Percentiles rank a stretch among this genome's conserved stretches.
phyloP scores from a whole-genome alignment of 768 basidiomycete genomes.

The Leccinum obscurum region DNA sequence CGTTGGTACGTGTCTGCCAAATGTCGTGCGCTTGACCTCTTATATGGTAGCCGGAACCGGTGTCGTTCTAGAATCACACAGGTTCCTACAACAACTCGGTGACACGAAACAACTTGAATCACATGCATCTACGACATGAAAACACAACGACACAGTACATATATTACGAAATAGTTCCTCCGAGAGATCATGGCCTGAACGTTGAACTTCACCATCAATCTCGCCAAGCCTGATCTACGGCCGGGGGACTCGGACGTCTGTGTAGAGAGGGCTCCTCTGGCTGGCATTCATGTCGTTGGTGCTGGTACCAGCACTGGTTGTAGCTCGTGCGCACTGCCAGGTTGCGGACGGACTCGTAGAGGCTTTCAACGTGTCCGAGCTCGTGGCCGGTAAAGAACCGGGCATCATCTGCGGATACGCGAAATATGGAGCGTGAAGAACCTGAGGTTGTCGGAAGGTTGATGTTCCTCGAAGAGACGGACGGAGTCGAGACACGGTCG shows the following conservation, averaged over 20 bases:
- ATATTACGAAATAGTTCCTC: not conserved
- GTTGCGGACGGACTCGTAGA: not conserved
- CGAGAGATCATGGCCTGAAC: not conserved
- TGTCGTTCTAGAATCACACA: not conserved
- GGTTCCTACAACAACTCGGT: too few relatives aligned
- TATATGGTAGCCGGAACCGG: not conserved
- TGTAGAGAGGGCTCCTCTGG: slow-evolving; percentile 7
- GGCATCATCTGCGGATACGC: slow-evolving; percentile 32
- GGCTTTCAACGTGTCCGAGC: not conserved
- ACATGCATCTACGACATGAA: not conserved
- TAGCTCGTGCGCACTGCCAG: not conserved
- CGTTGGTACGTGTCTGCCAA: not conserved
- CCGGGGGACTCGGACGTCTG: not conserved
- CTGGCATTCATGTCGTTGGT: not conserved
- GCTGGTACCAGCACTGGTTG: not conserved
- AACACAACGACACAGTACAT: not conserved
- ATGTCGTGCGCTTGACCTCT: not conserved
- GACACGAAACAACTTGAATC: not conserved
- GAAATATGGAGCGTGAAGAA: slow-evolving; percentile 24
- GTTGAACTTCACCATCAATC: not conserved
- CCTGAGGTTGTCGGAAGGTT: not conserved
- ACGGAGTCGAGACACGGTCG: not conserved
- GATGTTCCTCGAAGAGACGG: not conserved
- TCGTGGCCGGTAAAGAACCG: slow-evolving; percentile 19
- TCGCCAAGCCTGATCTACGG: slow-evolving; percentile 4